A percentile compares a stretch with the other conserved stretches of the same genome.
Conservation (phyloP, 2,329 filamentous ascomycete species). For the Paraconiothyrium sp. region DNA sequence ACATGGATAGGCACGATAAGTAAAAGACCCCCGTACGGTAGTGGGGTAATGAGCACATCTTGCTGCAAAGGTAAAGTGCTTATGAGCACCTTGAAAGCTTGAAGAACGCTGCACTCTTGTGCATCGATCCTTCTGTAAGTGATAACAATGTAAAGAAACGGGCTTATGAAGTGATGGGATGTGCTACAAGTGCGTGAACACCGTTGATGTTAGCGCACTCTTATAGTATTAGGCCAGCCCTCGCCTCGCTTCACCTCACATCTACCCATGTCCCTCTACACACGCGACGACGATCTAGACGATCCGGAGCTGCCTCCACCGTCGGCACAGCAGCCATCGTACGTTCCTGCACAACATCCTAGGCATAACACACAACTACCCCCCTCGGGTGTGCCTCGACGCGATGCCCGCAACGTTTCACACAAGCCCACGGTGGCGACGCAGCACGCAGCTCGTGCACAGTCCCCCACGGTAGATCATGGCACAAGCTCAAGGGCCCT, state of each 20-base stretch:
- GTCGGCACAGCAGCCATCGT: conserved; percentile 18
- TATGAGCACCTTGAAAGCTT: too few relatives aligned
- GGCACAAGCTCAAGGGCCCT: conserved; percentile 1
- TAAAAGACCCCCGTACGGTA: background rate
- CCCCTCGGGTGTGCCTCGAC: background rate
- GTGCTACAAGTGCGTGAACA: too few relatives aligned
- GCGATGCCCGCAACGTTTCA: conserved; percentile 4
- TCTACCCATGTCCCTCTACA: conserved; percentile 17
- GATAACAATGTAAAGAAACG: too few relatives aligned
- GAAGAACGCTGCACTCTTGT: too few relatives aligned
- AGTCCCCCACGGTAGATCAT: conserved; percentile 6
- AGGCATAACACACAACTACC: conserved; percentile 4
- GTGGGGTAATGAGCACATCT: too few relatives aligned
- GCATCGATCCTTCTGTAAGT: too few relatives aligned
- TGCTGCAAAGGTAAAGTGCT: too few relatives aligned
- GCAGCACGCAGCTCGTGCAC: conserved; percentile 2
- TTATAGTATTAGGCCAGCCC: too few relatives aligned
- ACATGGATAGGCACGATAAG: background rate
- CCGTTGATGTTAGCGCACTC: background rate
- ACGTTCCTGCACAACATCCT: conserved; percentile 4
- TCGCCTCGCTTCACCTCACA: conserved; percentile 1
- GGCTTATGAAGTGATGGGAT: too few relatives aligned
- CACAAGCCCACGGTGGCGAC: conserved; percentile 1
- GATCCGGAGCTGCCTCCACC: conserved; percentile 21
- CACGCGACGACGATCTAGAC: conserved; percentile 18